phyloP scores from a whole-genome alignment of 2,329 filamentous ascomycete species.

The Talaromyces sp. region DNA sequence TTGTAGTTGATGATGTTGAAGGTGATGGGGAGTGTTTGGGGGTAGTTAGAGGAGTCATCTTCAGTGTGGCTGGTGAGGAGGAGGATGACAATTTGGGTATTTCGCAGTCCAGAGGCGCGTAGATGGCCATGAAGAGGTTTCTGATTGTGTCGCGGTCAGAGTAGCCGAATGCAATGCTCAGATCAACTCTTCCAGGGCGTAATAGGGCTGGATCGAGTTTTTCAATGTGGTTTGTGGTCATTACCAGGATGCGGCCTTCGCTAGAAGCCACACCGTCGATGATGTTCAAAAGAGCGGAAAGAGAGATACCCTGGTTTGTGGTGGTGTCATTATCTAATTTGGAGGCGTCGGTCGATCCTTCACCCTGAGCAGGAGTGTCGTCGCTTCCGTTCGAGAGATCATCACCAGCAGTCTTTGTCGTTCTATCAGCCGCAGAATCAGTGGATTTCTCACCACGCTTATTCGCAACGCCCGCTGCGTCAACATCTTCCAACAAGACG shows the following conservation, averaged over 20 bases:
- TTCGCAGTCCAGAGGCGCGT: slow-evolving; percentile 32
- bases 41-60: background rate
- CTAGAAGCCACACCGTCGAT: slow-evolving; percentile 67
- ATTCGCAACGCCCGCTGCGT: slow-evolving; percentile 67
- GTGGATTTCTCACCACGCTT: slow-evolving; percentile 30
- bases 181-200: slow-evolving; percentile 64
- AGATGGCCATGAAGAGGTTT: slow-evolving; percentile 41
- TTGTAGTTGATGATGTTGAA: background rate
- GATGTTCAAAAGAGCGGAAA: slow-evolving; percentile 66
- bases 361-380: background rate
- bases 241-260: slow-evolving; percentile 68
- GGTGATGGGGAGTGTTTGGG: background rate
- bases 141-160: slow-evolving; percentile 34
- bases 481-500: slow-evolving; percentile 73
- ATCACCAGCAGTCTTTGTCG: slow-evolving; percentile 13
- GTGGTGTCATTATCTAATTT: slow-evolving; percentile 5
- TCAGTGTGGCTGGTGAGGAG: background rate
- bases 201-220: slow-evolving; percentile 63
- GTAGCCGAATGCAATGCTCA: slow-evolving; percentile 56
- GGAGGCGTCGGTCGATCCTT: slow-evolving; percentile 15
- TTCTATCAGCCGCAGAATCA: slow-evolving; percentile 38
- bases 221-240: slow-evolving; percentile 68
- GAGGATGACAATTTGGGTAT: slow-evolving; percentile 1
- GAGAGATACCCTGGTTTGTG: slow-evolving; percentile 49
- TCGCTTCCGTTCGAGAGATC: background rate